Evolutionary conservation across 441 rosid genomes (phyloP).

Genomic region (Melastoma candidum): DNA sequence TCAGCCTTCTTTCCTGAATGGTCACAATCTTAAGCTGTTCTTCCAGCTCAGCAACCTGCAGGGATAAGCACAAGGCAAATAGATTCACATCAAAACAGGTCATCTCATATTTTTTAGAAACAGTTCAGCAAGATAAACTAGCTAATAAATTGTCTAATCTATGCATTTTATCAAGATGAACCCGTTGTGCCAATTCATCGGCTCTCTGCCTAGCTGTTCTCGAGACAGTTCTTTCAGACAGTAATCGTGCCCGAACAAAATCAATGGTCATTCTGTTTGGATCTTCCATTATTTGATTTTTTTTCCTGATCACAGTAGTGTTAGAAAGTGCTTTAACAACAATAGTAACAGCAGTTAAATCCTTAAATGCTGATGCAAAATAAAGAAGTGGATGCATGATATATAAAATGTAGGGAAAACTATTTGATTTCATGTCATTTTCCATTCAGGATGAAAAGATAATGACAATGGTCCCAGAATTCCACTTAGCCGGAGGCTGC

Average conservation of each 20-base stretch:
- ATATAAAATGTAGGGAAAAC: no score
- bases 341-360: no score
- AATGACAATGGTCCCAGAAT: no score
- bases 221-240: slow-evolving; percentile 85
- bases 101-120: no score
- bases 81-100: slow-evolving; percentile 1
- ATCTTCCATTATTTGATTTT: slow-evolving; percentile 41
- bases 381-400: no score
- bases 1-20: slow-evolving; percentile 82
- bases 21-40: slow-evolving; percentile 70
- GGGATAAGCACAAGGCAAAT: slow-evolving; percentile 8
- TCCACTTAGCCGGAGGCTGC: no score
- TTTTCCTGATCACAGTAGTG: slow-evolving; percentile 7
- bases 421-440: no score
- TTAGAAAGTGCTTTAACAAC: no score
- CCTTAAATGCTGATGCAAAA: no score
- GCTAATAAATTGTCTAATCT: neutral
- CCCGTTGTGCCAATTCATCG: slow-evolving; percentile 66
- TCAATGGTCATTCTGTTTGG: slow-evolving; percentile 61
- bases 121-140: neutral
- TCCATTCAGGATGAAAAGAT: no score
- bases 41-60: slow-evolving; percentile 71
- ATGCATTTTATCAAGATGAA: slow-evolving; percentile 15
- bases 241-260: slow-evolving; percentile 73
- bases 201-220: slow-evolving; percentile 79